Evolutionary conservation across 169 alveolate genomes (phyloP).

Genomic region (Babesia divergens): DNA sequence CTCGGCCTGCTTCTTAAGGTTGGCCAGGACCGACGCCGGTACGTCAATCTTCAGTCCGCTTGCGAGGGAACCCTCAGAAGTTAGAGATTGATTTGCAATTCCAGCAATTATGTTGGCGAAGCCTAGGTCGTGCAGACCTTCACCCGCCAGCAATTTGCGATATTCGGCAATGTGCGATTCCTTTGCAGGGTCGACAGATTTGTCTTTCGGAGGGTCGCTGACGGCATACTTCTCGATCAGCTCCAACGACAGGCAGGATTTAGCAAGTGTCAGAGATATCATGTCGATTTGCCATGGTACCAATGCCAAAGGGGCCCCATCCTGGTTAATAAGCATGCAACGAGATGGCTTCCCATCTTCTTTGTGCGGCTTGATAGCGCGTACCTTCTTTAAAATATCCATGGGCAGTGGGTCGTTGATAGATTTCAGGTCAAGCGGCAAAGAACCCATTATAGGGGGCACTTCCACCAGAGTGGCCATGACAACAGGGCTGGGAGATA

Average conservation of each 20-base stretch:
- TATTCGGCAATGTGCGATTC: constrained; percentile 45
- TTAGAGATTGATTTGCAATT: constrained; percentile 3
- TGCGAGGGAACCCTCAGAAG: constrained; percentile 20
- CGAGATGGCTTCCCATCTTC: constrained; percentile 7
- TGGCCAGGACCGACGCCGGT: constrained; percentile 64
- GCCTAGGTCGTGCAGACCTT: constrained; percentile 71
- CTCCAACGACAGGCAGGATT: constrained; percentile 51
- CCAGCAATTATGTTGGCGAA: constrained; percentile 37
- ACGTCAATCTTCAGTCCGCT: constrained; percentile 63
- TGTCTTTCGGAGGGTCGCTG: constrained; percentile 18
- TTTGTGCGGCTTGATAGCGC: constrained; percentile 54
- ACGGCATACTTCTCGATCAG: constrained; percentile 55
- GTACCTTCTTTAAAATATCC: constrained; percentile 36
- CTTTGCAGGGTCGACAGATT: constrained; percentile 37
- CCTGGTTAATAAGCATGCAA: constrained; percentile 45
- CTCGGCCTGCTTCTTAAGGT: constrained; percentile 58
- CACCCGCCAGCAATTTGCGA: constrained; percentile 69
- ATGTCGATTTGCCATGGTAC: constrained; percentile 67
- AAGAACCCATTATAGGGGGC: neutral
- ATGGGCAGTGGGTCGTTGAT: constrained; percentile 54
- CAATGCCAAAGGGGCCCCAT: constrained; percentile 38
- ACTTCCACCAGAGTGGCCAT: constrained; percentile 3
- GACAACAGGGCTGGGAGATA: neutral
- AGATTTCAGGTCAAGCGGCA: constrained; percentile 17
- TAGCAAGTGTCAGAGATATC: constrained; percentile 56